Evolutionary conservation across 225 moss, liverwort and hornwort species (phyloP), one percentile per base, ranked within the genome.

Genomic region (Pleurozium schreberi): DNA sequence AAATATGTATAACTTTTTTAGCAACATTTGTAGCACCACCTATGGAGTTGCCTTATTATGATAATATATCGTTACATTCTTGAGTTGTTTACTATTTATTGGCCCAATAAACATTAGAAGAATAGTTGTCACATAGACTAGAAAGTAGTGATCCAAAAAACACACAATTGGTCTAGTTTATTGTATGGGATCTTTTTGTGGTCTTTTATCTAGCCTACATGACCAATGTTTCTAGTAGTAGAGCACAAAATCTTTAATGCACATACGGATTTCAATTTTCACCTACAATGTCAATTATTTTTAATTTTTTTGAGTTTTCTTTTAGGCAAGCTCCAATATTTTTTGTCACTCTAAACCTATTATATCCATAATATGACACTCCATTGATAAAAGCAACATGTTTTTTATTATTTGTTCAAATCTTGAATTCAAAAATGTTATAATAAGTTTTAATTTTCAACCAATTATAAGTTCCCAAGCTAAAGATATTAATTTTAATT

Each of bases 151-250:
- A 5, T 42, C 9, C 0, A 26, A 70, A 69, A 70, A 8, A 70
- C 15, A 3, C 7, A 14, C 16, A 71, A 71, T 27, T 71, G 5
- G 27, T 27, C 9, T 16, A 43, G 9, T 43, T 70, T 26, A 11
- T 8, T 43, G 16, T 42, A 43, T 43, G 5, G 5, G 3, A 4
- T 42, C 26, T 8, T 69, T 0, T 42, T 0, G 1, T 27, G 15
- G 27, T 15, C 43, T 42, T 42, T 71, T 43, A 26, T 3, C 5
- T 16, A 43, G 5, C 42, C 8, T 42, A 26, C 14, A 42, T 26
- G 5, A 70, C 3, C 14, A 42, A 70, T 43, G 15, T 27, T 43
- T 71, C 27, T 43, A 43, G 0, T 27, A 27, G 2, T 12, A 60
- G 8, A 11, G 5, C 1, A 3, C n/a, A n/a, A n/a, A 80, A 50